Evolutionary conservation across 768 basidiomycete species (phyloP).

Genomic region (Roridomyces roridus): DNA sequence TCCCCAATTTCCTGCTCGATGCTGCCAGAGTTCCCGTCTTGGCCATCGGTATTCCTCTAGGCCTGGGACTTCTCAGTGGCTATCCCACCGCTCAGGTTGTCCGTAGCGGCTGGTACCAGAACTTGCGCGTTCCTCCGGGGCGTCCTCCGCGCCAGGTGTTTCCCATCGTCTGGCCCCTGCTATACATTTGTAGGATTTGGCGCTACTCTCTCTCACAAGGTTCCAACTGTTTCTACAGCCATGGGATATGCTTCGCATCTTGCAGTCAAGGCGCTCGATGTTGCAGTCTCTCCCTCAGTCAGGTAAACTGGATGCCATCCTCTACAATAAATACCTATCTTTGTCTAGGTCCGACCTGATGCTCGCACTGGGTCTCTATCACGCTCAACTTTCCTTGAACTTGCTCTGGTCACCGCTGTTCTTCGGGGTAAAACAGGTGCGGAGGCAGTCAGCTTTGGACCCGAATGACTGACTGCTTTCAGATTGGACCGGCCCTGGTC

Average conservation of each 20-base stretch:
- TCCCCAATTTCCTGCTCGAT: not conserved
- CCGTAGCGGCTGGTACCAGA: conserved; percentile 35
- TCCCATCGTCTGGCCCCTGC: conserved; percentile 61
- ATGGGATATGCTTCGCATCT: conserved; percentile 77
- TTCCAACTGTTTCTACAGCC: conserved; percentile 33
- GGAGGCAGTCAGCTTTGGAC: too few relatives aligned
- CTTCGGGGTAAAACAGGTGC: conserved; percentile 56
- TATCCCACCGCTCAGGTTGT: too few relatives aligned
- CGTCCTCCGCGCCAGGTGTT: conserved; percentile 59
- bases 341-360: conserved; percentile 46
- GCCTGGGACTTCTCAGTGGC: too few relatives aligned
- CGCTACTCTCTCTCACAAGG: not conserved
- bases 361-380: conserved; percentile 62
- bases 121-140: conserved; percentile 55
- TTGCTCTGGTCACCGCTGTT: conserved; percentile 69
- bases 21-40: too few relatives aligned
- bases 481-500: conserved; percentile 61
- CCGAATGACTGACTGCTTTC: not conserved
- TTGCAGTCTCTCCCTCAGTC: conserved; percentile 41
- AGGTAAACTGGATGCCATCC: conserved; percentile 40
- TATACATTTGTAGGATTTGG: conserved; percentile 45
- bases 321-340: not conserved
- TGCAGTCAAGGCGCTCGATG: conserved; percentile 59
- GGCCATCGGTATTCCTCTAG: too few relatives aligned
- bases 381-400: conserved; percentile 64